phyloP scores from a whole-genome alignment of 192 early-diverging fungal genomes.

The Coemansia sp. region DNA sequence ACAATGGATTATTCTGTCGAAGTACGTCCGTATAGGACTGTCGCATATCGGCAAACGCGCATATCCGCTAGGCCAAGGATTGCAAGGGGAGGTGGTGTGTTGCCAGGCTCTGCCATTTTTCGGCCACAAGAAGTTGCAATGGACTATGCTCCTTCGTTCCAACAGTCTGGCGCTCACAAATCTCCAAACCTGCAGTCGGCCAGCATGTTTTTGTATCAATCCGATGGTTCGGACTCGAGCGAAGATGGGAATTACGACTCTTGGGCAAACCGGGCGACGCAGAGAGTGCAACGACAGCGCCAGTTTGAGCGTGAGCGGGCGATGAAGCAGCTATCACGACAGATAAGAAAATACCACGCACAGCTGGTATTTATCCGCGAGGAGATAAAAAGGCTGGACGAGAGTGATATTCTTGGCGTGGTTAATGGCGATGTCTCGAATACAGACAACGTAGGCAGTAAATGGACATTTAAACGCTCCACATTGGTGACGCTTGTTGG shows the following conservation, averaged over 20 bases:
- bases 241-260: slow-evolving; percentile 15
- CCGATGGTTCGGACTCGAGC: slow-evolving; percentile 26
- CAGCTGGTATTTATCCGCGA: slow-evolving; percentile 38
- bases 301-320: slow-evolving; percentile 38
- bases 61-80: not conserved
- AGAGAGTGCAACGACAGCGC: slow-evolving; percentile 12
- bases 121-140: slow-evolving; percentile 8
- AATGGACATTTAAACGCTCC: not conserved
- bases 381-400: slow-evolving; percentile 31
- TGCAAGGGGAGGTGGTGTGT: not conserved
- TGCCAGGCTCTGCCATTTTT: not conserved
- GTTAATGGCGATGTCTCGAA: not conserved
- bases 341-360: slow-evolving; percentile 43
- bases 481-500: slow-evolving; percentile 4
- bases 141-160: slow-evolving; percentile 6
- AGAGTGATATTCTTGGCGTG: slow-evolving; percentile 26
- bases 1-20: not conserved
- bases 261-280: slow-evolving; percentile 9
- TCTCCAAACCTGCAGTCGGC: slow-evolving; percentile 11
- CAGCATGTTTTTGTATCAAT: slow-evolving; percentile 24
- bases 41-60: slow-evolving; percentile 11
- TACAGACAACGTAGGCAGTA: not conserved
- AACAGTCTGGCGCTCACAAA: not conserved
- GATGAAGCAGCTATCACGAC: slow-evolving; percentile 39
- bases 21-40: slow-evolving; percentile 13